These are phyloP conservation scores for Lepidium africanum DNA, from an alignment of 345 rosid genomes.

Conservation along the genomic window DNA sequence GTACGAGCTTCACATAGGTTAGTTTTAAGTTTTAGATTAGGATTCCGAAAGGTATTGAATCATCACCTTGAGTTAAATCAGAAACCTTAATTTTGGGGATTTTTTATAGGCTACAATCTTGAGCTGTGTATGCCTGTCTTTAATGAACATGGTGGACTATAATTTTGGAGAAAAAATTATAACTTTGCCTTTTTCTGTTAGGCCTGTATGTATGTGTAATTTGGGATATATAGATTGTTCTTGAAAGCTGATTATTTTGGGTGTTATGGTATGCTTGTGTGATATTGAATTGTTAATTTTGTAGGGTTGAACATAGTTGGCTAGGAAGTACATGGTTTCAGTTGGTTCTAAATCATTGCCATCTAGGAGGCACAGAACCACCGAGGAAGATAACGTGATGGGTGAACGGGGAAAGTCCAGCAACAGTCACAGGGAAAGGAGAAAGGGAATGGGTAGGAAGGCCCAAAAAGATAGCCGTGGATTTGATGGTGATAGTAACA, in stretches of 20 bases:
- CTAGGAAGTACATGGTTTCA: conserved; percentile 34
- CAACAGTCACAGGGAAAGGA: conserved; percentile 31
- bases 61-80: not conserved
- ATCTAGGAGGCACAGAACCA: conserved; percentile 24
- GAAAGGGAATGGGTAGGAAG: conserved; percentile 44
- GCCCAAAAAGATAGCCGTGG: conserved; percentile 40
- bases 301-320: conserved; percentile 11
- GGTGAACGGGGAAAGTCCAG: conserved; percentile 41
- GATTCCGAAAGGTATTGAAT: not conserved
- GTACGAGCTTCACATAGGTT: not conserved
- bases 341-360: conserved; percentile 50
- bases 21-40: not conserved
- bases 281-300: not conserved
- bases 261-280: conserved; percentile 8
- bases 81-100: not conserved
- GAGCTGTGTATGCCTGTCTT: not conserved
- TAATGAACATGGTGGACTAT: not conserved
- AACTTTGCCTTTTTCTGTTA: not conserved
- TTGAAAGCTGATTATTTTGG: not conserved
- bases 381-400: conserved; percentile 37
- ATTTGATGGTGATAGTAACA: conserved; percentile 34
- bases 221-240: not conserved
- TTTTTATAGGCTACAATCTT: too few species aligned
- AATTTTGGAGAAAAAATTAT: not conserved
- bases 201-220: not conserved